phyloP scores from a whole-genome alignment of 108 stramenopile species.

The Conticribra weissflogii region DNA sequence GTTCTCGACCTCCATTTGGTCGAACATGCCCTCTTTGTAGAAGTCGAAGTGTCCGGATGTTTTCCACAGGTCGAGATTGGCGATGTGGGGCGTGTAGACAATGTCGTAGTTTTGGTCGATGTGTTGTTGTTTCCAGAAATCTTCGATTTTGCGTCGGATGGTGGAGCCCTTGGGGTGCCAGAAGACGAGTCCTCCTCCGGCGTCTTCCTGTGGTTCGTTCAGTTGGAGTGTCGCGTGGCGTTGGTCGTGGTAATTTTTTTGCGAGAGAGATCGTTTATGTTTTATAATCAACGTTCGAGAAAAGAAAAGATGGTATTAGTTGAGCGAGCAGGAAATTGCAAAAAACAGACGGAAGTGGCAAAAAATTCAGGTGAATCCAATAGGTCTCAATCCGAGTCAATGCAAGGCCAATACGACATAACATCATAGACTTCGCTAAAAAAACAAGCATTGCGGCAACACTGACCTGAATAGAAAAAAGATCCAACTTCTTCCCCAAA shows the following conservation, averaged over 20 bases:
- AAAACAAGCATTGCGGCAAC: slow-evolving; percentile 4
- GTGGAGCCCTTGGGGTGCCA: slow-evolving; percentile 96
- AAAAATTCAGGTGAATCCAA: too few species aligned
- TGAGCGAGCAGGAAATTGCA: too few species aligned
- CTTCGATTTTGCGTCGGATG: slow-evolving; percentile 90
- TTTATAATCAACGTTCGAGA: too few species aligned
- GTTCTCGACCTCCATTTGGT: slow-evolving; percentile 97
- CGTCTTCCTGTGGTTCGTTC: slow-evolving; percentile 70
- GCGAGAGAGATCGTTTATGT: too few species aligned
- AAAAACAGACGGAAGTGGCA: too few species aligned
- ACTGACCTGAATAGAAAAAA: slow-evolving; percentile 92
- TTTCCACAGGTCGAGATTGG: slow-evolving; percentile 97
- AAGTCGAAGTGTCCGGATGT: slow-evolving; percentile 98
- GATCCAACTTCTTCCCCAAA: slow-evolving; percentile 93
- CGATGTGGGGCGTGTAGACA: slow-evolving; percentile 98
- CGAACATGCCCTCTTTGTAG: slow-evolving; percentile 98
- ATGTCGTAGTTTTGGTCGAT: slow-evolving; percentile 87
- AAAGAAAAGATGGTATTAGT: too few species aligned
- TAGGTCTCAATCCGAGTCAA: too few species aligned
- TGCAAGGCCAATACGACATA: too few species aligned
- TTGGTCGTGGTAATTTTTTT: too few species aligned
- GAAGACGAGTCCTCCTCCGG: slow-evolving; percentile 87
- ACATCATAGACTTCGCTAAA: neutral
- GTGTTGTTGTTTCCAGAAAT: slow-evolving; percentile 93
- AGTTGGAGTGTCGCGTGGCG: too few species aligned